Conservation (phyloP, 1,284 basidiomycete genomes). For the Cryptococcus amylolentus region DNA sequence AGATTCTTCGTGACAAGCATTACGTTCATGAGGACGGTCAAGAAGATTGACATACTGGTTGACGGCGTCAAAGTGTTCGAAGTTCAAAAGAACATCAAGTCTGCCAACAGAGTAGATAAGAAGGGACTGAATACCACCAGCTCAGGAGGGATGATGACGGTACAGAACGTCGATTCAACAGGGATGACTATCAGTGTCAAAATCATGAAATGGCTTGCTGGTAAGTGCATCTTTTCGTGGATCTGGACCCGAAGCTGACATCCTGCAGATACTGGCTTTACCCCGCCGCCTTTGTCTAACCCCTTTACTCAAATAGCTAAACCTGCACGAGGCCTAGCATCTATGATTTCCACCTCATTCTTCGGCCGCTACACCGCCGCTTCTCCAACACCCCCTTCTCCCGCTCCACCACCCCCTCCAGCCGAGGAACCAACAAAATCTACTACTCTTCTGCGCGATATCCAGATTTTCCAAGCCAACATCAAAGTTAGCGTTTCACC, state of each 20-base stretch:
- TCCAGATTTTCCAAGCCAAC: conserved; percentile 80
- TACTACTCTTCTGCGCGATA: conserved; percentile 63
- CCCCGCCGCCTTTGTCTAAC: conserved; percentile 43
- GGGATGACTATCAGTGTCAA: conserved; percentile 76
- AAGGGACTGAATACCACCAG: conserved; percentile 50
- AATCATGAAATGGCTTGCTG: conserved; percentile 67
- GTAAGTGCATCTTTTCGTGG: conserved; percentile 18
- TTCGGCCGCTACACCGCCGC: conserved; percentile 52
- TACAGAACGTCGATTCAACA: conserved; percentile 62
- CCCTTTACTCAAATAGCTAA: conserved; percentile 25
- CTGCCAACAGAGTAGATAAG: conserved; percentile 59
- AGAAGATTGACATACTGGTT: conserved; percentile 71
- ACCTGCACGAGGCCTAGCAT: conserved; percentile 66
- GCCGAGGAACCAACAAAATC: conserved; percentile 57
- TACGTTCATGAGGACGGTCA: conserved; percentile 85
- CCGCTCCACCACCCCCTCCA: conserved; percentile 36
- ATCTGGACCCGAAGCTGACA: conserved; percentile 1
- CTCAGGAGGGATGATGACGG: conserved; percentile 61
- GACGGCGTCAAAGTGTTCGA: conserved; percentile 73
- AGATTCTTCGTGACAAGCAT: conserved; percentile 89
- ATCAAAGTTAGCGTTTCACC: conserved; percentile 69
- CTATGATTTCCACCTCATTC: conserved; percentile 61
- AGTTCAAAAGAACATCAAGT: conserved; percentile 67
- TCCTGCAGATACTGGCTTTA: conserved; percentile 61
- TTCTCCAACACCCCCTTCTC: conserved; percentile 49